phyloP scores from a whole-genome alignment of 1,284 basidiomycete genomes.

The Ustilago crameri region DNA sequence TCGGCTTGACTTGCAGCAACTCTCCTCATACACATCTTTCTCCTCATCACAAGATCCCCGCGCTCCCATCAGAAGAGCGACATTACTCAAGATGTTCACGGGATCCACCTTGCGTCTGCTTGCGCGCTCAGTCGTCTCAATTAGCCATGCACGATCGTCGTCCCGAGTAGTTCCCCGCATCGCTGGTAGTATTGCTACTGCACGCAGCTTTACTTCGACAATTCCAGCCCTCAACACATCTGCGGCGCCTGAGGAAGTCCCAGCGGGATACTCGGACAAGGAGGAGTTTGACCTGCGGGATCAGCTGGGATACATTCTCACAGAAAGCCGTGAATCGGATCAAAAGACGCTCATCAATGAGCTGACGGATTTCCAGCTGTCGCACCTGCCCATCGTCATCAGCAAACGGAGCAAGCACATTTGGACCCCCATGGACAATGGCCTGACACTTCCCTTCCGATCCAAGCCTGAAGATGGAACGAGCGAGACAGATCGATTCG shows the following conservation, averaged over 20 bases:
- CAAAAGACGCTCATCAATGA: conserved; percentile 3
- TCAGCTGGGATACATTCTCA: conserved; percentile 11
- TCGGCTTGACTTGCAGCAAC: too few species aligned
- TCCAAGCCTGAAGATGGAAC: not conserved
- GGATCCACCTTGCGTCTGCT: conserved; percentile 9
- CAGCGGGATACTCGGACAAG: too few species aligned
- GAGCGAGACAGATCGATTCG: not conserved
- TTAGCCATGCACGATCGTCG: not conserved
- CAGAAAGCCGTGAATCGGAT: not conserved
- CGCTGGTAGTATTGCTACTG: not conserved
- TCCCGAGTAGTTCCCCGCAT: not conserved
- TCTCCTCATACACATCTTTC: not conserved
- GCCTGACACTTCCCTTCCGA: conserved; percentile 11
- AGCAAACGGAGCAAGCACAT: not conserved
- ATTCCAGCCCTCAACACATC: not conserved
- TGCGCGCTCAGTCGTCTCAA: not conserved
- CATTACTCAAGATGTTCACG: conserved; percentile 13
- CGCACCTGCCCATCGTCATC: conserved; percentile 13
- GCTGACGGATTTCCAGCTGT: conserved; percentile 8
- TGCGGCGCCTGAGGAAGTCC: too few species aligned
- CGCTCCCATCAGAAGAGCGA: not conserved
- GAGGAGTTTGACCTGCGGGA: not conserved
- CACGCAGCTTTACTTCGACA: conserved; percentile 4
- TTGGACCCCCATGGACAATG: conserved; percentile 2
- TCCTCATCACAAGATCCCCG: too few species aligned